These are phyloP conservation scores for Eimeria praecox DNA, from an alignment of 169 alveolate genomes.

Conservation along the genomic window DNA sequence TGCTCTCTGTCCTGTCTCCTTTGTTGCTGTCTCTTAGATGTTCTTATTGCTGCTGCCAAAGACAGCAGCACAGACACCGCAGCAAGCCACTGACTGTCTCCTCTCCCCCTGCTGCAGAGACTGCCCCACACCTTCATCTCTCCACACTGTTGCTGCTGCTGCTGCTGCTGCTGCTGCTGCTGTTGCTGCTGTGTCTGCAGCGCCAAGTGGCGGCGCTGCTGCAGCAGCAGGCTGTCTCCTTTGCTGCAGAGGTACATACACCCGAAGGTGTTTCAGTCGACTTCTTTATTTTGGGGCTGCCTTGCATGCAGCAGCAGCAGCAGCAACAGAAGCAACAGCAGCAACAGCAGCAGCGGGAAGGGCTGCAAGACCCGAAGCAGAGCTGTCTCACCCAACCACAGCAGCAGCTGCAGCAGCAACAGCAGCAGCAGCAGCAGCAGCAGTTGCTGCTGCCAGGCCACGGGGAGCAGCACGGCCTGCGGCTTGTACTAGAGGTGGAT, in stretches of 20 bases:
- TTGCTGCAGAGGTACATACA: conserved; percentile 28
- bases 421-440: conserved; percentile 30
- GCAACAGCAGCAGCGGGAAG: no score
- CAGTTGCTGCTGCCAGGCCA: not conserved
- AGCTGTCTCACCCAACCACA: no score
- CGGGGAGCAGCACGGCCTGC: conserved; percentile 19
- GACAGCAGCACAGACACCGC: not conserved
- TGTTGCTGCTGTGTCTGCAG: conserved; percentile 50
- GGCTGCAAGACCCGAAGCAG: no score
- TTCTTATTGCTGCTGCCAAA: not conserved
- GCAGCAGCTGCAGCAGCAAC: conserved; percentile 53
- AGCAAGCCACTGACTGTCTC: not conserved
- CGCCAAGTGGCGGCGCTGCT: conserved; percentile 55
- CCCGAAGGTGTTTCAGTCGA: conserved; percentile 45
- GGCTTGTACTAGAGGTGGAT: conserved; percentile 56
- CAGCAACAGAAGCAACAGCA: no score
- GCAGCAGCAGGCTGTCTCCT: conserved; percentile 40
- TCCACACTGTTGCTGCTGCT: not conserved
- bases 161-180: conserved; percentile 2
- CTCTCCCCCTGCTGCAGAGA: not conserved
- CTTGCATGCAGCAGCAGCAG: no score
- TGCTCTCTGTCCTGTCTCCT: not conserved
- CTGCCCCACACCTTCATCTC: no score
- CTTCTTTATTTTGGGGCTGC: not conserved
- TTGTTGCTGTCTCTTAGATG: not conserved